Base-by-base conservation (phyloP, 2,329 filamentous ascomycete genomes). In the Diaporthe aspalathi region DNA sequence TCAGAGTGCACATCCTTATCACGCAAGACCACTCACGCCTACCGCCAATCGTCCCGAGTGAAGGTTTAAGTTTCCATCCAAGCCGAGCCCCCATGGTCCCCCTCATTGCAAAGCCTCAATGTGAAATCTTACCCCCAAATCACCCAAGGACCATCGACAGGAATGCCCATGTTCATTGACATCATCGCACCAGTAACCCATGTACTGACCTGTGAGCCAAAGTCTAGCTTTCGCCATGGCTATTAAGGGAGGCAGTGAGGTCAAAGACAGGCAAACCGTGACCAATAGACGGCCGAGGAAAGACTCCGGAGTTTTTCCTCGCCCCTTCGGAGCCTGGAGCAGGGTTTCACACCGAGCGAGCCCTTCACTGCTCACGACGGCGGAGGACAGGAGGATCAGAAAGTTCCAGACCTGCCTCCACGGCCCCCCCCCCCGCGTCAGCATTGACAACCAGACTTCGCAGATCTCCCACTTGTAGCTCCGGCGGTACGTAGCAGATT, bases 401-500 rank as follows among this genome's bases (percentile, higher is more conserved):
- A 45, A 16, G 38, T 45, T 50, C 60, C 43, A 65, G 60, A 7
- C 60, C 60, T 32, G 12, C 6, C 24, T 29, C n/a, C n/a, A n/a
- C n/a, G n/a, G n/a, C n/a, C n/a, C n/a, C n/a, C 29, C 43, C 17
- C 43, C 43, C 29, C 60, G 12, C 35, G n/a, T 12, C 35, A 65
- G 27, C n/a, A 49, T 32, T n/a, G 43, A 45, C 29, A 63, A 20
- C 24, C 57, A 12, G 17, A 27, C 50, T 22, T 65, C 45, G 60
- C 45, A 65, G 60, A 65, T 50, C 60, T 50, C 27, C 43, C 60
- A 45, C 57, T 50, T 17, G 43, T 16, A 65, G 45, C 16, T 16
- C 14, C 45, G 20, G 45, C 29, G 50, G 60, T 50, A 20, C 29
- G 24, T 29, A 50, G 60, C 60, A 45, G 27, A 24, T 40, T 45